Evolutionary conservation across 1,284 basidiomycete genomes (phyloP).

Genomic region (Microbotryomycetes sp.): DNA sequence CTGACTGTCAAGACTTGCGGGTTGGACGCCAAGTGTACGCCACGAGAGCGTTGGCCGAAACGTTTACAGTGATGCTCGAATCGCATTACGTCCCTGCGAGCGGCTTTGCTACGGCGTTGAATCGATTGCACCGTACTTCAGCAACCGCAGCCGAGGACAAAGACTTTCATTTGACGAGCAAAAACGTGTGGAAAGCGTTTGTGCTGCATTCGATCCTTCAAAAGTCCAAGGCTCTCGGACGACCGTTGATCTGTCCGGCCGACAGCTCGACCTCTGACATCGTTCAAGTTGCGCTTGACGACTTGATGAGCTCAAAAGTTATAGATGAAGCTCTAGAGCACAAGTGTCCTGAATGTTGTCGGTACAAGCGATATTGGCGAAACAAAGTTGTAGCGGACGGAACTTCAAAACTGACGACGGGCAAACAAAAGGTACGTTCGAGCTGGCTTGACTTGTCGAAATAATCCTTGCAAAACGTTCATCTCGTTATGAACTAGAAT

Average conservation of each 20-base stretch:
- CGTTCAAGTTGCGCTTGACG: slow-evolving; percentile 8
- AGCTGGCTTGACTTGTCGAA: too few species aligned
- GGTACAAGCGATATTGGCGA: slow-evolving; percentile 3
- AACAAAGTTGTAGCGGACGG: not conserved
- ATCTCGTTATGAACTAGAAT: too few species aligned
- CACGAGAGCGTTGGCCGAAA: not conserved
- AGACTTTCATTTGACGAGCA: not conserved
- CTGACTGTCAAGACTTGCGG: not conserved
- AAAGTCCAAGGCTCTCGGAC: not conserved
- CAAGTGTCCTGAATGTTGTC: not conserved
- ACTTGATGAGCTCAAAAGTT: not conserved
- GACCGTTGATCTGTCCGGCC: not conserved
- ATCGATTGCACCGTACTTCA: not conserved
- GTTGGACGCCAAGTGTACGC: slow-evolving; percentile 10
- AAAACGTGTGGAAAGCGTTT: slow-evolving; percentile 11
- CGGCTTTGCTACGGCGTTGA: slow-evolving; percentile 4
- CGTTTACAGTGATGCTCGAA: not conserved
- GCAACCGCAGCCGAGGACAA: not conserved
- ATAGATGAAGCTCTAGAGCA: not conserved
- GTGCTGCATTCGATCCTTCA: slow-evolving; percentile 3
- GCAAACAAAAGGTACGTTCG: not conserved
- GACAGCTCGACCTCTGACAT: slow-evolving; percentile 1
- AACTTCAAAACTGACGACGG: not conserved
- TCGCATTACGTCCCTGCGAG: slow-evolving; percentile 2
- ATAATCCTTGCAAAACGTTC: too few species aligned